Evolutionary conservation across 2,329 filamentous ascomycete species (phyloP), one percentile per base, ranked within the genome.

Genomic region (Amphichorda felina): DNA sequence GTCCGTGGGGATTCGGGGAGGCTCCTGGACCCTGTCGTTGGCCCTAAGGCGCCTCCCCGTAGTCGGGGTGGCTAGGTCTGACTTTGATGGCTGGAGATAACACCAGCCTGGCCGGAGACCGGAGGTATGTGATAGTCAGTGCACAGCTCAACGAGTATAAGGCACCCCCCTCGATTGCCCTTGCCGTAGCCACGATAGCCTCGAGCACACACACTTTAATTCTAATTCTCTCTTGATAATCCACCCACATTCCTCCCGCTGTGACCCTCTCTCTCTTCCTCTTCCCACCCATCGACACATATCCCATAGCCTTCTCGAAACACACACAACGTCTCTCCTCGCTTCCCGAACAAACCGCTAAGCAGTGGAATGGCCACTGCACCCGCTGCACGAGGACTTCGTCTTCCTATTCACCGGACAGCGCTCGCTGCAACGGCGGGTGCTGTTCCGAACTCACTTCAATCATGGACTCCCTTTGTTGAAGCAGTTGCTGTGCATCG

Each of bases 201-300:
- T 32, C 30, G 30, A 32, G 8, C 30, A 21, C 30, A 32, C 30
- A 32, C 27, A 17, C 6, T n/a, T 11, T 32, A 32, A 32, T 32
- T 21, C 11, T 21, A 8, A 13, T 9, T 15, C 17, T 15, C 7
- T 32, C 30, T 7, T 15, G 15, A 32, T 21, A 32, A 32, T 32
- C 8, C 5, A 17, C 8, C 7, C 13, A 6, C 27, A n/a, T 16
- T 29, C 13, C 13, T 32, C 30, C 30, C 14, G n/a, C 30, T 29
- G 27, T 13, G 5, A 29, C 8, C 30, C 11, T 21, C 17, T n/a
- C 15, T 21, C 6, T 17, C 30, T 32, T 21, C 17, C 11, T 32
- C 30, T 21, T 32, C 11, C 17, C 30, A 17, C 17, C 30, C 15
- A n/a, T 29, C 15, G 21, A 24, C 6, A 24, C 6, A 24, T 24